These are phyloP conservation scores for Kodamaea fukazawae DNA, from an alignment of 805 yeast genomes.

Conservation along the genomic window DNA sequence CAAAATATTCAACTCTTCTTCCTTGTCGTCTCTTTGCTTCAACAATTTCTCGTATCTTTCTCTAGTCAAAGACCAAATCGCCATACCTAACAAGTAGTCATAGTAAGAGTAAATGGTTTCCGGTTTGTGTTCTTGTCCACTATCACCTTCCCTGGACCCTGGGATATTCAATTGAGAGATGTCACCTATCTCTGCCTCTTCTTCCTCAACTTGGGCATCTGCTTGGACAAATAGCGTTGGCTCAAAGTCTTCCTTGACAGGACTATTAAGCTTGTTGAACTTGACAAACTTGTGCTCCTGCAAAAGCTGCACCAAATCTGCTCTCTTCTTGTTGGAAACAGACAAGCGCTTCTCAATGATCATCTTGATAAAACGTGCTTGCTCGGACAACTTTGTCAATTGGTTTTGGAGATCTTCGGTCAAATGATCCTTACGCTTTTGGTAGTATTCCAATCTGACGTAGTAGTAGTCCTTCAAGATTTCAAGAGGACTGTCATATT, in stretches of 20 bases:
- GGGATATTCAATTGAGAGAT: constrained; percentile 26
- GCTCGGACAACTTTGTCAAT: constrained; percentile 70
- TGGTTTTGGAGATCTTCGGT: constrained; percentile 68
- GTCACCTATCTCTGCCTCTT: constrained; percentile 40
- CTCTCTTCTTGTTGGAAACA: constrained; percentile 73
- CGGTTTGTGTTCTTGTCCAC: constrained; percentile 40
- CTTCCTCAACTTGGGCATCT: constrained; percentile 36
- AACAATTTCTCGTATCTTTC: constrained; percentile 84
- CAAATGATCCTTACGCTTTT: constrained; percentile 81
- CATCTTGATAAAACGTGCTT: constrained; percentile 88
- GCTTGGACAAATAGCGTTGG: constrained; percentile 21
- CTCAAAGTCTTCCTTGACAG: constrained; percentile 45
- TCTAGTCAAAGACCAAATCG: constrained; percentile 87
- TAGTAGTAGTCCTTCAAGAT: constrained; percentile 82
- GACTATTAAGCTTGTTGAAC: constrained; percentile 67
- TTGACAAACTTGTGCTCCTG: constrained; percentile 67
- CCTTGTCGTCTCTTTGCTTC: constrained; percentile 68
- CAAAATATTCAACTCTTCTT: constrained; percentile 63
- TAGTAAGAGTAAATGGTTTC: constrained; percentile 61
- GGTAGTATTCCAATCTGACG: constrained; percentile 86
- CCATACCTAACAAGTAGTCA: constrained; percentile 89
- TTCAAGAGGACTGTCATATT: constrained; percentile 70
- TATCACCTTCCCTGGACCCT: constrained; percentile 26
- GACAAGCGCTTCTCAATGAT: constrained; percentile 72
- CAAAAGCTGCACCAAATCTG: constrained; percentile 60